Conservation (phyloP, 108 stramenopile species). For the Hondaea fermentalgiana region DNA sequence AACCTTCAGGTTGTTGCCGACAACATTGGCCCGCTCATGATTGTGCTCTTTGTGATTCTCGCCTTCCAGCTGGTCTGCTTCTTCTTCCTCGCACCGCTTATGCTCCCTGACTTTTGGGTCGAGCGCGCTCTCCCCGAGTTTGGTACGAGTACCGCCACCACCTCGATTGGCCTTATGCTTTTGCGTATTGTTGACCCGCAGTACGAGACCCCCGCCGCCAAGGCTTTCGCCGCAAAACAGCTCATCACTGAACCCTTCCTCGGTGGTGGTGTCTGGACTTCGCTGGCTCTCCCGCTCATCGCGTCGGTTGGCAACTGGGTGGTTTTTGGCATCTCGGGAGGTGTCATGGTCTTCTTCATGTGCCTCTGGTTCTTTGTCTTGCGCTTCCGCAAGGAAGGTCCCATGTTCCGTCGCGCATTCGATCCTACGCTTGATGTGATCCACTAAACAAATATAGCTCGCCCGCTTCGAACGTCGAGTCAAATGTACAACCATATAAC, state of each 20-base stretch:
- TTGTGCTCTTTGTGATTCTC: not conserved
- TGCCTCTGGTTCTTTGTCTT: not conserved
- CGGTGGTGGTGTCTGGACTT: constrained; percentile 6
- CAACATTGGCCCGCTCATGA: not conserved
- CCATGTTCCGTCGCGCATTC: not conserved
- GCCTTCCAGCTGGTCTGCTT: not conserved
- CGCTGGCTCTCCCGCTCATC: not conserved
- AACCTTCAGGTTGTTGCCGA: not conserved
- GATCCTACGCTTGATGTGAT: not conserved
- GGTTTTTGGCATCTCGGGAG: not conserved
- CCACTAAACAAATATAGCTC: no score
- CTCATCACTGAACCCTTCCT: not conserved
- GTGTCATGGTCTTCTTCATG: not conserved
- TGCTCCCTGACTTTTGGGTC: constrained; percentile 12
- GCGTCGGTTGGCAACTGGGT: not conserved
- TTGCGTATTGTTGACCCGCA: not conserved
- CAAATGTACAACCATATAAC: no score
- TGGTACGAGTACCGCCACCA: not conserved
- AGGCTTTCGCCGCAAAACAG: not conserved
- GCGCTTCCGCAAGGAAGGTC: not conserved
- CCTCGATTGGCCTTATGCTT: not conserved
- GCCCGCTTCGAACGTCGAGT: no score
- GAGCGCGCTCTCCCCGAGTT: constrained; percentile 5
- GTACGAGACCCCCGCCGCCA: not conserved
- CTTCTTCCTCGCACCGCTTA: not conserved